Evolutionary conservation across 176 grass and related monocot species (phyloP), one percentile per base, ranked within the genome.

Genomic region (Musa acuminata): DNA sequence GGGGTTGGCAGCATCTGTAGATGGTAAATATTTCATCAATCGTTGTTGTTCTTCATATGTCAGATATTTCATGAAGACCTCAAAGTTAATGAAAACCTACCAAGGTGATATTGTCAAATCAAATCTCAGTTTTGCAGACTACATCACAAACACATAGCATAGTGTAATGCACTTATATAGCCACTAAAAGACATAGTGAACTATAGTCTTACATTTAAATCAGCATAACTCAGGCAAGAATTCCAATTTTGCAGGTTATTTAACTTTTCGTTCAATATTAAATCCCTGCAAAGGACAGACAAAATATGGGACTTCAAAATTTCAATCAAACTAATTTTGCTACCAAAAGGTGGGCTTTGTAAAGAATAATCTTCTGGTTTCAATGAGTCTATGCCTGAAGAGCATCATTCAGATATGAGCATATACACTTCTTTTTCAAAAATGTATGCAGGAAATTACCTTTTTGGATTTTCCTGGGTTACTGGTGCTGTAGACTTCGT

Each of bases 71-170:
- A 80, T 54, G 62, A 92, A 88, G 49, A 51, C 82, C 62, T 83
- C 79, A 67, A 83, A 92, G 73, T 86, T 82, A 52, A 86, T 76
- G 78, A 92, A 65, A 70, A 84, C 89, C 89, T 92, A 75, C 53
- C 62, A 64, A 80, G 80, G 57, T 80, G 79, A 51, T 29, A 80
- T 17, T 13, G 69, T 51, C 22, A 62, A 50, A 43, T 78, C 75
- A 84, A n/a, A 71, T 72, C 1, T 80, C 51, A 20, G 52, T 55
- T 73, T 52, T 26, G 1, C 53, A 10, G 55, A 48, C 52, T 19
- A 25, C 29, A 74, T 52, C 55, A 59, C 26, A 43, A 69, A 65
- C 27, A 43, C 35, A 43, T 43, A 43, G 35, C 35, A 43, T 3
- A 43, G 35, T 43, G 35, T 43, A 43, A 43, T 43, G 4, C 35